phyloP scores from a whole-genome alignment of 2,329 filamentous ascomycete species.

The Sporothrix pallida region DNA sequence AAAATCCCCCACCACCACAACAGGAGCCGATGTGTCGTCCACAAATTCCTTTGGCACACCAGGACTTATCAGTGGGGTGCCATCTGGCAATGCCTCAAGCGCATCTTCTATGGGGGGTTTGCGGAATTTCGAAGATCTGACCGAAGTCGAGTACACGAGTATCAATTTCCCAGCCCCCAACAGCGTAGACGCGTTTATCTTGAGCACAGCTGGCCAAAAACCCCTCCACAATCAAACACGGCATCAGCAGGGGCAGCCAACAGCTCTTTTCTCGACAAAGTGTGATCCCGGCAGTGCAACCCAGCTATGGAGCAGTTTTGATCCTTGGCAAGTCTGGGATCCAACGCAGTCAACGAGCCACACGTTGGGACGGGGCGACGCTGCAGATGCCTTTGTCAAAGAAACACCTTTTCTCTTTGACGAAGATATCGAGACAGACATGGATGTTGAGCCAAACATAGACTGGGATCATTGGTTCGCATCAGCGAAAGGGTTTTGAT shows the following conservation, averaged over 20 bases:
- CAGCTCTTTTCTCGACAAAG: not conserved
- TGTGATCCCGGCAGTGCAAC: not conserved
- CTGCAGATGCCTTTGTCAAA: not conserved
- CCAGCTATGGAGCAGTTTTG: not conserved
- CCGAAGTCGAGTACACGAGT: conserved; percentile 30
- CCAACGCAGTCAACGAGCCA: not conserved
- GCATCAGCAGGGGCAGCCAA: not conserved
- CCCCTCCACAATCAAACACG: conserved; percentile 16
- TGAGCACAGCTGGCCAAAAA: not conserved
- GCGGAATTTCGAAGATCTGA: conserved; percentile 27
- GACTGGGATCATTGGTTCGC: conserved; percentile 37
- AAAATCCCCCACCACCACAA: not conserved
- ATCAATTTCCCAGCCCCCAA: conserved; percentile 26
- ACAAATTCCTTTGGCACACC: conserved; percentile 8
- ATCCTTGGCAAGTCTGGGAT: conserved; percentile 32
- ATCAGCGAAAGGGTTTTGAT: conserved; percentile 25
- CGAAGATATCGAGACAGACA: conserved; percentile 26
- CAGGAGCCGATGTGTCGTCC: not conserved
- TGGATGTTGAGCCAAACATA: conserved; percentile 31
- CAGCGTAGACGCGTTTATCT: conserved; percentile 30
- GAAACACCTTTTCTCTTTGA: conserved; percentile 17
- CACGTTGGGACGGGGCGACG: not conserved
- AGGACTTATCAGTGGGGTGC: not conserved
- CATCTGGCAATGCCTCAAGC: not conserved
- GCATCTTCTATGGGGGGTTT: not conserved